Conservation (phyloP, 139 green algal genomes). For the Eudorina sp. region DNA sequence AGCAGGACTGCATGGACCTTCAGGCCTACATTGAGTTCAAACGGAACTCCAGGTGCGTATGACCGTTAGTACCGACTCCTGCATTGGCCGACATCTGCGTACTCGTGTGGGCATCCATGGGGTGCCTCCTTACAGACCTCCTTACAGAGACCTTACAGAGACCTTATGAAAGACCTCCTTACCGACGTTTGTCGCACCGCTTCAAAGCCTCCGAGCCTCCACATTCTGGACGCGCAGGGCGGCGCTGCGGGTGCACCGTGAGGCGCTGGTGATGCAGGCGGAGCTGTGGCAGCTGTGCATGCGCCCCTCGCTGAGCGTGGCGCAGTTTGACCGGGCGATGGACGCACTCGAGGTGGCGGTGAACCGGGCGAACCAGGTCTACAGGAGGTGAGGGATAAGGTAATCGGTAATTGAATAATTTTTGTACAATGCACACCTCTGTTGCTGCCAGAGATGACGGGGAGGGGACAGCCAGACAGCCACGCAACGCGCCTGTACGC, state of each 20-base stretch:
- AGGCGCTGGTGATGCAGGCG: conserved; percentile 32
- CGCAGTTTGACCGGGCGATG: conserved; percentile 8
- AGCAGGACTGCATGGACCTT: conserved; percentile 48
- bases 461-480: no score
- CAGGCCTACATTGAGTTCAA: conserved; percentile 62
- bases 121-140: no score
- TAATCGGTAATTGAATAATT: no score
- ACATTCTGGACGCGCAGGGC: background rate
- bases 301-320: background rate
- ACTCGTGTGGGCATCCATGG: no score
- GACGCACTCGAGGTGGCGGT: background rate
- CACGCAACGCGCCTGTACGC: no score
- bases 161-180: no score
- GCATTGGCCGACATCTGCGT: no score
- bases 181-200: no score
- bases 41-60: conserved; percentile 20
- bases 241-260: conserved; percentile 45
- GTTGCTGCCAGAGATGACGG: no score
- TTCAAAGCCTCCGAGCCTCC: background rate
- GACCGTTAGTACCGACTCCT: background rate
- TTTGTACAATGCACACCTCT: no score
- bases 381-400: conserved; percentile 41
- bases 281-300: conserved; percentile 53
- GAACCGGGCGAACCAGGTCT: conserved; percentile 25
- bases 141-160: no score